Evolutionary conservation across 129 eudicot genomes (phyloP), one percentile per base, ranked within the genome.

Genomic region (Chrysanthemum makinoi): DNA sequence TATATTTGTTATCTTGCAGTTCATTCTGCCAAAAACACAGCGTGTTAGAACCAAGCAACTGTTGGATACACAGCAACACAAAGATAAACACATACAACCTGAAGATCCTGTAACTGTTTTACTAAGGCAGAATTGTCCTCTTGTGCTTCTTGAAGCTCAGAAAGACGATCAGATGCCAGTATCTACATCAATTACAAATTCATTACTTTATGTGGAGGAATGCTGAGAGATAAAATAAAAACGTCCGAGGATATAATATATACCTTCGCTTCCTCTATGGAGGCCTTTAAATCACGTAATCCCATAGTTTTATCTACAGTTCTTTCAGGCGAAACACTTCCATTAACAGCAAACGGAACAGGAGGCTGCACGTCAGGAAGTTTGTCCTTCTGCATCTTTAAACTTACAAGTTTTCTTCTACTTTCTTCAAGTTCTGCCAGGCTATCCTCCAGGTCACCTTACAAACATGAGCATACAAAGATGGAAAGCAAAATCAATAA

Each of bases 401-500:
- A 76, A 79, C 74, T 84, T 15, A 95, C 85, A 51, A 90, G 80
- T 76, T 86, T 95, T 83, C 99, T 83, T 83, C 97, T 88, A 74
- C 99, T 95, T 80, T 95, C 96, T 88, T 95, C 99, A 65, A 95
- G 97, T 75, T 95, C 99, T 5, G 89, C 86, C 91, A 95, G 81
- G 85, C 84, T 77, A 72, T 95, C 99, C 84, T 95, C 99, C 81
- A 95, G 75, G 55, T 95, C 96, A 71, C 96, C 43, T 33, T 33
- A 35, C 44, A 35, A 35, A 6, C 6, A 35, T 39, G 65, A 56
- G 10, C 72, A 66, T 53, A 69, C 46, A 77, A 57, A 57, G 18
- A 48, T 26, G 33, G 44, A 35, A 35, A 35, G 44, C 44, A 35
- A 35, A 35, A 35, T 35, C 44, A 35, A 35, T 56, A 43, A 28